Conservation (phyloP, 139 green algal genomes). For the Micromonas commoda region DNA sequence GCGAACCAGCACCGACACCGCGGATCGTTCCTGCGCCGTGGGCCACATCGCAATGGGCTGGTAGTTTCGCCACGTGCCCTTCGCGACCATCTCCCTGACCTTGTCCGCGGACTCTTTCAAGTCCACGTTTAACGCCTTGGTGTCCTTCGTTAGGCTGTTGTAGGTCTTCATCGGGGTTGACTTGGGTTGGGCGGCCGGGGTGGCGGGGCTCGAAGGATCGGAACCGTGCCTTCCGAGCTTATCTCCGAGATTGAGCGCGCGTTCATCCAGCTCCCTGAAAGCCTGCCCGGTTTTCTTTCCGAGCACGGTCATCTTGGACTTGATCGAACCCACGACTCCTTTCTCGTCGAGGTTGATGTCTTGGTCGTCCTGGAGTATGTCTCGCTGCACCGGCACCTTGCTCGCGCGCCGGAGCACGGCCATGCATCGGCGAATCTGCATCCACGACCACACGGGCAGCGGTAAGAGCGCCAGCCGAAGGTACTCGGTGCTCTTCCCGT, state of each 20-base stretch:
- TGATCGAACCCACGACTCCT: neutral
- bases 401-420: neutral
- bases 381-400: neutral
- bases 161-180: neutral
- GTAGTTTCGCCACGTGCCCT: constrained; percentile 15
- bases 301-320: neutral
- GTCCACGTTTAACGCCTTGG: neutral
- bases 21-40: neutral
- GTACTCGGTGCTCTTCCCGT: neutral
- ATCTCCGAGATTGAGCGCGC: too few relatives aligned
- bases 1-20: neutral
- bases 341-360: neutral
- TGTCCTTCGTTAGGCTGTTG: constrained; percentile 3
- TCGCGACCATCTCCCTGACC: neutral
- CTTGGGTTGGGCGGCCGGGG: too few relatives aligned
- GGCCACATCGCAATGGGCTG: constrained; percentile 2
- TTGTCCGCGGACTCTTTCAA: neutral
- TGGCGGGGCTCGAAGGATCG: too few relatives aligned
- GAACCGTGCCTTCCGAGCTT: too few relatives aligned
- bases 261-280: too few relatives aligned
- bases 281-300: neutral
- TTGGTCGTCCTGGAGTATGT: neutral
- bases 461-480: neutral
- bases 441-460: neutral
- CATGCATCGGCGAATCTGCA: neutral